Evolutionary conservation across 768 basidiomycete genomes (phyloP), one percentile per base, ranked within the genome.

Genomic region (Kondoa malvinella): DNA sequence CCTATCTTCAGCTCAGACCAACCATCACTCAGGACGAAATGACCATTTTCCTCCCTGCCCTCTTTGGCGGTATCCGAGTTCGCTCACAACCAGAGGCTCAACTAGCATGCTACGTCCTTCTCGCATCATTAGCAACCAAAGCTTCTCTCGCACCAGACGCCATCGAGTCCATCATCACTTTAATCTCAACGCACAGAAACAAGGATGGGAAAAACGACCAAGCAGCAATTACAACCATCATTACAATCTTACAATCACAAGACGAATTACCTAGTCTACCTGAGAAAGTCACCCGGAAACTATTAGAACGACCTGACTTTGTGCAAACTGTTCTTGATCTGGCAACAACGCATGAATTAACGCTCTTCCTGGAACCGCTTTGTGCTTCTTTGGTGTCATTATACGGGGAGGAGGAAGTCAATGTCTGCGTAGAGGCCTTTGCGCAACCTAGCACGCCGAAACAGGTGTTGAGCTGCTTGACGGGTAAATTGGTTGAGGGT

Each of bases 71-170:
- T 2, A 56, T 76, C 16, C 69, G 72, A 29, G 15, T 56, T 59
- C 25, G 62, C 66, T 1, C 68, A 69, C 27, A 27, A 34, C 30
- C 67, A 65, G 8, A 71, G 70, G 3, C 70, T 71, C 68, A 87
- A 87, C 81, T 92, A 15, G 86, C 84, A 58, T 84, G 83, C 71
- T 87, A 86, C 72, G 81, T 90, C 67, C 80, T 92, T 8, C 78
- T 92, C 0, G 83, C 85, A 0, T 80, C 84, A 0, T 80, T 92
- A 27, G 83, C 87, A 0, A 84, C 84, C 70, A 86, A 84, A 77
- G 82, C 82, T 64, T 79, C 80, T 15, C 73, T 92, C 34, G 80
- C 83, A 0, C 71, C 82, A 0, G 74, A 82, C 25, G 87, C 86
- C 0, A 69, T 89, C 66, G 82, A 82, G 67, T 80, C 81, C 1